Base-by-base conservation (phyloP, 257 asterid species). In the Fraxinus excelsior region DNA sequence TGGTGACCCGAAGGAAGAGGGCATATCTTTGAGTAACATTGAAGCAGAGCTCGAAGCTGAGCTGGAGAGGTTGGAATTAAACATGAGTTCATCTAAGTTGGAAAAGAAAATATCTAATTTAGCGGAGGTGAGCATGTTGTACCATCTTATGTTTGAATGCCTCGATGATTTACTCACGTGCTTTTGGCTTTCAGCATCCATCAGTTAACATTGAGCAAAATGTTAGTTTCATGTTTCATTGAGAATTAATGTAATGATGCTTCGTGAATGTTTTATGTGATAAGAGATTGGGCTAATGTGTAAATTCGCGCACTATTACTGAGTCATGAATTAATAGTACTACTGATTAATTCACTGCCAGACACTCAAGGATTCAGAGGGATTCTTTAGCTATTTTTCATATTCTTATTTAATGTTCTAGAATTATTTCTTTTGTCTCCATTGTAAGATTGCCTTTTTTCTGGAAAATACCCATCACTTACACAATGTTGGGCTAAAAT, bases 41-140 rank as follows among this genome's bases (percentile, higher is more conserved):
- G 99, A 91, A 90, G 97, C 97, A 46, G 99, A 93, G 91, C 99
- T 95, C 76, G 97, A 91, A 88, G 98, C 96, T 12, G 99, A 95
- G 82, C 82, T 93, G 77, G 92, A 93, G 87, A 93, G 87, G 84
- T 79, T 95, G 88, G 97, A 90, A 83, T 80, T 89, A 23, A 93
- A 79, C 81, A 88, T 93, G 74, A 86, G 76, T 68, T 84, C 94
- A 0, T 71, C 88, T 74, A 87, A 81, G 53, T 76, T 91, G 87
- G 87, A 82, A 69, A 82, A 82, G 53, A 89, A 86, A 75, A 72
- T 83, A 18, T 80, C 88, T 69, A 75, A 84, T 65, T 68, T 80
- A 64, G 83, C 76, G 23, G 89, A 85, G 98, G 99, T 95, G 86
- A 78, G 83, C 72, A 73, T 76, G 32, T 32, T 42, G 10, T 62